These are phyloP conservation scores for Rehmannia glutinosa DNA, from an alignment of 257 asterid species.

Conservation along the genomic window DNA sequence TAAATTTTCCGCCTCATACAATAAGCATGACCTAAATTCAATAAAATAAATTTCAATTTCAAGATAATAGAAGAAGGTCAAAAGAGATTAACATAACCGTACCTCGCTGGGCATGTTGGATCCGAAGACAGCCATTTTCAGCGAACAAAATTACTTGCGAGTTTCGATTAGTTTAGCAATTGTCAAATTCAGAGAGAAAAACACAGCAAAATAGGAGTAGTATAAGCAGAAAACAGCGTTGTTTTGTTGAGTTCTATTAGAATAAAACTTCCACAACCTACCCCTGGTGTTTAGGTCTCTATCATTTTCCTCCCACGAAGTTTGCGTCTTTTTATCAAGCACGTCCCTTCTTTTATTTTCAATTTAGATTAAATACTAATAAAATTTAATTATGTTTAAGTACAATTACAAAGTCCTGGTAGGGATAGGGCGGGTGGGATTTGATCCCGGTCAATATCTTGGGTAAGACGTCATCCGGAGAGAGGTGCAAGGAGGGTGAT, in stretches of 20 bases:
- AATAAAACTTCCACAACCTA: not conserved
- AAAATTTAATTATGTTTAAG: too few relatives aligned
- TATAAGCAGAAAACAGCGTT: not conserved
- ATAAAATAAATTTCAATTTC: not conserved
- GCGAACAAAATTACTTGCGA: not conserved
- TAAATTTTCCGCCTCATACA: not conserved
- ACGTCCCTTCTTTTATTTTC: not conserved
- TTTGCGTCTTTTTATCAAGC: not conserved
- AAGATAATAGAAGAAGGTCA: not conserved
- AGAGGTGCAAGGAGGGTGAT: too few relatives aligned
- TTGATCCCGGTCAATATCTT: too few relatives aligned
- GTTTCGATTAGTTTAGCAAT: not conserved
- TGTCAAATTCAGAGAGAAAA: not conserved
- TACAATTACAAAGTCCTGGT: too few relatives aligned
- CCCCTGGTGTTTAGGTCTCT: not conserved
- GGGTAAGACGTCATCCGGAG: too few relatives aligned
- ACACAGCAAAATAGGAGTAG: not conserved
- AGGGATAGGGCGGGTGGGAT: too few relatives aligned
- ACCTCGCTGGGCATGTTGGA: slow-evolving; percentile 36
- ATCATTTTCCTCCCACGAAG: not conserved
- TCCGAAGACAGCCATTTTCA: slow-evolving; percentile 36
- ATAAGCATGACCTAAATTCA: not conserved
- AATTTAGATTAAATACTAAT: not conserved
- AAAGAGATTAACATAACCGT: not conserved
- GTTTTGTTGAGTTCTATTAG: not conserved